These are phyloP conservation scores for Panicum hallii DNA, from an alignment of 202 grass and related monocot species.

Conservation along the genomic window DNA sequence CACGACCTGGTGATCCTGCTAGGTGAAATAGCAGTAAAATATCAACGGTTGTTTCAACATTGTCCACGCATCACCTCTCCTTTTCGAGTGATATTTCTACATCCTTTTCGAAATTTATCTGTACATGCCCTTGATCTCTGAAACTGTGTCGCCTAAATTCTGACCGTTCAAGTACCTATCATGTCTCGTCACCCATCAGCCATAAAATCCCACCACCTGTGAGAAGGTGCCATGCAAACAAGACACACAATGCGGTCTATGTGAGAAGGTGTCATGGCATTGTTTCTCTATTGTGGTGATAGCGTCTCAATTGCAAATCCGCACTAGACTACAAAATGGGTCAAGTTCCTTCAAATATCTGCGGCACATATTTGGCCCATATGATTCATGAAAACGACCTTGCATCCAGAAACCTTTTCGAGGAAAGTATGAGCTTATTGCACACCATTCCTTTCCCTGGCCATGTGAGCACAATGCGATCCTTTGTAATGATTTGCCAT, in stretches of 20 bases:
- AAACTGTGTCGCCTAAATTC: neutral
- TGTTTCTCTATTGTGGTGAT: neutral
- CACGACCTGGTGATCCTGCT: neutral
- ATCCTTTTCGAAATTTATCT: neutral
- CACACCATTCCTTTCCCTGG: neutral
- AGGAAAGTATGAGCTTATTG: neutral
- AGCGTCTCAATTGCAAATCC: neutral
- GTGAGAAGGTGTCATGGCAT: neutral
- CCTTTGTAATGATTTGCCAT: neutral
- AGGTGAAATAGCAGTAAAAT: neutral
- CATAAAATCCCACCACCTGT: conserved; percentile 5
- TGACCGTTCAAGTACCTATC: conserved; percentile 33
- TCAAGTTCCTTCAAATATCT: conserved; percentile 13
- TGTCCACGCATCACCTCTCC: neutral
- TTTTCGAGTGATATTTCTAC: neutral
- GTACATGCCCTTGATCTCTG: neutral
- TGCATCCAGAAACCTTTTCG: conserved; percentile 7
- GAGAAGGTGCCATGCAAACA: neutral
- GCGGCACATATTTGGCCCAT: conserved; percentile 24
- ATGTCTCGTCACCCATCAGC: conserved; percentile 6
- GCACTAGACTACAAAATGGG: neutral
- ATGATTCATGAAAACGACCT: conserved; percentile 38
- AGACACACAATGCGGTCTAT: neutral
- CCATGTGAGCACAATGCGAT: neutral
- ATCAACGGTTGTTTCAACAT: neutral